Conservation (phyloP, 2,329 filamentous ascomycete species). For the Xylariomycetidae sp. region DNA sequence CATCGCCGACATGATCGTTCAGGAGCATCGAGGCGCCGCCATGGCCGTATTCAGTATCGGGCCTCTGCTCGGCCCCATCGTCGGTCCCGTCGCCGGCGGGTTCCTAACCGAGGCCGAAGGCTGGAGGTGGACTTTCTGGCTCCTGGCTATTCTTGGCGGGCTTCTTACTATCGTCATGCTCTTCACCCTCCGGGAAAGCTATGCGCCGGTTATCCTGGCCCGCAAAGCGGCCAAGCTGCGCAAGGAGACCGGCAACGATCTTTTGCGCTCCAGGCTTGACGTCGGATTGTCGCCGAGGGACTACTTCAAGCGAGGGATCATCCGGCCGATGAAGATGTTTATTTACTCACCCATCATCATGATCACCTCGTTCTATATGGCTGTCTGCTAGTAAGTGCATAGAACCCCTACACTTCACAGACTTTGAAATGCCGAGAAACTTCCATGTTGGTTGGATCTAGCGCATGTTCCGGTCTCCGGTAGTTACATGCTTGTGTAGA, state of each 20-base stretch:
- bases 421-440: too few relatives aligned
- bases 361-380: slow-evolving; percentile 26
- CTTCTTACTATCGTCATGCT: slow-evolving; percentile 24
- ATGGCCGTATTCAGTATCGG: slow-evolving; percentile 36
- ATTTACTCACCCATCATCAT: slow-evolving; percentile 29
- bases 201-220: slow-evolving; percentile 31
- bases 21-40: slow-evolving; percentile 40
- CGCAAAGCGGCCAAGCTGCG: slow-evolving; percentile 32
- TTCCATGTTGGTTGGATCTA: too few relatives aligned
- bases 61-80: slow-evolving; percentile 29
- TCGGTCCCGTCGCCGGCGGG: slow-evolving; percentile 30
- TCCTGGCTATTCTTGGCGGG: slow-evolving; percentile 28
- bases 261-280: slow-evolving; percentile 46
- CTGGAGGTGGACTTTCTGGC: slow-evolving; percentile 36
- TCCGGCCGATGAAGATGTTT: slow-evolving; percentile 35
- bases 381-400: slow-evolving; percentile 24
- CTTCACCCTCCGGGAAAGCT: slow-evolving; percentile 33
- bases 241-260: slow-evolving; percentile 40
- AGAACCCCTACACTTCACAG: too few relatives aligned
- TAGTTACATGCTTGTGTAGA: too few relatives aligned
- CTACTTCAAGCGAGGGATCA: slow-evolving; percentile 28
- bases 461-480: too few relatives aligned
- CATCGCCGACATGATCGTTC: slow-evolving; percentile 59
- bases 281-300: slow-evolving; percentile 24
- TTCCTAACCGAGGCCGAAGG: slow-evolving; percentile 27